Evolutionary conservation across 1,284 basidiomycete genomes (phyloP).

Genomic region (Rhodotorula mucilaginosa): DNA sequence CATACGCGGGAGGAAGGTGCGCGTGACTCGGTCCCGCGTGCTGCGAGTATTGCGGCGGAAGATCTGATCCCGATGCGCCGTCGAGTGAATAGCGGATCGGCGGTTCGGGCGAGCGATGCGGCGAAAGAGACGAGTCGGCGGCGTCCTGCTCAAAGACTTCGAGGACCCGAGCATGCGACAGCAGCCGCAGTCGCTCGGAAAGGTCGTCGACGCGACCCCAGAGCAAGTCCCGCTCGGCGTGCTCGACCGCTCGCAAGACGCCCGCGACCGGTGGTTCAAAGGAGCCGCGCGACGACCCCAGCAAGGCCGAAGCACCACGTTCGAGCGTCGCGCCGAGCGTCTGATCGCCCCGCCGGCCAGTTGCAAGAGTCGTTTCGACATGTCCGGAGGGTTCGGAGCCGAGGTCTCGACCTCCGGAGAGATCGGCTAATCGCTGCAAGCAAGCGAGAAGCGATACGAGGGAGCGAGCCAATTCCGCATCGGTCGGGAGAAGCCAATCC

Average conservation of each 20-base stretch:
- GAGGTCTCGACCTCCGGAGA: conserved; percentile 42
- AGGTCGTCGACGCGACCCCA: conserved; percentile 72
- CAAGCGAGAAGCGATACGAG: conserved; percentile 66
- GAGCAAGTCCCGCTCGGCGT: conserved; percentile 60
- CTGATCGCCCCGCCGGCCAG: not conserved
- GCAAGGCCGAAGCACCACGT: conserved; percentile 66
- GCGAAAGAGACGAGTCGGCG: not conserved
- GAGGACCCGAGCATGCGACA: conserved; percentile 55
- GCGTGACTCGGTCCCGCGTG: not conserved
- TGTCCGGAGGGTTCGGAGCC: too few relatives aligned
- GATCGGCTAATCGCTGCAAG: conserved; percentile 60
- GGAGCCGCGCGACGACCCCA: conserved; percentile 49
- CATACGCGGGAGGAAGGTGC: not conserved
- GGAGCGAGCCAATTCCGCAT: conserved; percentile 62
- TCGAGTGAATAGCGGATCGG: not conserved
- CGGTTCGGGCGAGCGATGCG: conserved; percentile 2
- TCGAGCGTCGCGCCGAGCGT: conserved; percentile 61
- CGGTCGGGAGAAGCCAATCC: conserved; percentile 52
- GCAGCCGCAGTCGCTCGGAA: conserved; percentile 63
- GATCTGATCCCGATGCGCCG: not conserved
- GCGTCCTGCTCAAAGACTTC: not conserved
- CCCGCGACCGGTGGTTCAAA: conserved; percentile 23
- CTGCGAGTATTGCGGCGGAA: not conserved
- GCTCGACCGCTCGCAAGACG: conserved; percentile 37
- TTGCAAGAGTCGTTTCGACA: not conserved